Evolutionary conservation across 176 grass and related monocot species (phyloP).

Genomic region (Musa troglodytarum): DNA sequence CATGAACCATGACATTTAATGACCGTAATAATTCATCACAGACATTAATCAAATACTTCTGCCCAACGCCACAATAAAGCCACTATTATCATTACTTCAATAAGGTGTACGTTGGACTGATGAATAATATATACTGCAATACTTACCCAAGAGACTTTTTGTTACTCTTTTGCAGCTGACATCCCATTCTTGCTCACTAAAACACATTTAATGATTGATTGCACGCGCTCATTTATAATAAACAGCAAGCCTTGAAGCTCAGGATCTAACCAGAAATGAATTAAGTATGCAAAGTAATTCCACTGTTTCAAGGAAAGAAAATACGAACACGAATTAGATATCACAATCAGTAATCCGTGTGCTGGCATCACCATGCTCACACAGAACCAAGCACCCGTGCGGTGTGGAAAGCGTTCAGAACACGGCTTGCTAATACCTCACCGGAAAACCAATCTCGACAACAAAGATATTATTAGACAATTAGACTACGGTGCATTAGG

Average conservation of each 20-base stretch:
- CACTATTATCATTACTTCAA: not conserved
- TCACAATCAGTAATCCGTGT: not conserved
- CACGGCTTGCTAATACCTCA: not conserved
- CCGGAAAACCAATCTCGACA: not conserved
- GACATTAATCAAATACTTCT: not conserved
- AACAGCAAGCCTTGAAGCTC: conserved; percentile 46
- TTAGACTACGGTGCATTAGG: not conserved
- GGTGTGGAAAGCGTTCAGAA: not conserved
- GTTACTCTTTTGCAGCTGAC: conserved; percentile 45
- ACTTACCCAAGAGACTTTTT: conserved; percentile 43
- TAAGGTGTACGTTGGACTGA: not conserved
- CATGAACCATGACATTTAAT: too few species aligned
- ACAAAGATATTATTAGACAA: not conserved
- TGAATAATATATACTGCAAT: not conserved
- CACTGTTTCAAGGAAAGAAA: conserved; percentile 36
- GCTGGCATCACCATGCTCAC: not conserved
- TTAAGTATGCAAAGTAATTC: conserved; percentile 54
- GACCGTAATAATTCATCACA: too few species aligned
- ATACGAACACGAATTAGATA: not conserved
- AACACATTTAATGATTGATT: conserved; percentile 55
- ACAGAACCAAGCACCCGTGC: too few species aligned
- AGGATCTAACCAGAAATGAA: conserved; percentile 62
- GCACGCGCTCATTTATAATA: conserved; percentile 51
- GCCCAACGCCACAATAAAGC: not conserved
- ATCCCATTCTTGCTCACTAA: conserved; percentile 51